phyloP scores from a whole-genome alignment of 495 filamentous ascomycete genomes.

The Aspergillus conjunctus region DNA sequence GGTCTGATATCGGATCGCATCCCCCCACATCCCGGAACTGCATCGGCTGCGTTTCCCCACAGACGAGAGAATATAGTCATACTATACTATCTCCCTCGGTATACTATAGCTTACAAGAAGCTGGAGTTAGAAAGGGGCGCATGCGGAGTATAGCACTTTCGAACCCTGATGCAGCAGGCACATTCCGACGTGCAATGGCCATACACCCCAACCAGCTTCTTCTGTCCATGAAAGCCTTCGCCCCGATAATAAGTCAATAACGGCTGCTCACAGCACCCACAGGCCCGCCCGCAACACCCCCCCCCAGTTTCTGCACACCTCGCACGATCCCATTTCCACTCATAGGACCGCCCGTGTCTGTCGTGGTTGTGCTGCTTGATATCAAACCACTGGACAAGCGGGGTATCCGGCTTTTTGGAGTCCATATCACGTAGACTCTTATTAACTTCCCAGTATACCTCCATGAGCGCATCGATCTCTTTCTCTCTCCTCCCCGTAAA shows the following conservation, averaged over 20 bases:
- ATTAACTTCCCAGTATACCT: background rate
- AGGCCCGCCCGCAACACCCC: background rate
- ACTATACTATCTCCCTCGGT: no score
- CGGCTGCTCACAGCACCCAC: conserved; percentile 6
- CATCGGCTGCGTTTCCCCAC: no score
- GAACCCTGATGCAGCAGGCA: conserved; percentile 5
- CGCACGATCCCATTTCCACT: background rate
- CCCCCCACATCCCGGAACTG: no score
- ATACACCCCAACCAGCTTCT: background rate
- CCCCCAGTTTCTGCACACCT: background rate
- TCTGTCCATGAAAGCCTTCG: background rate
- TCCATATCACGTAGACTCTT: background rate
- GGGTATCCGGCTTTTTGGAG: background rate
- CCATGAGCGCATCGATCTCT: background rate
- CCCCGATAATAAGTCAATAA: background rate
- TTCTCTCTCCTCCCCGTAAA: background rate
- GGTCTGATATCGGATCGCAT: no score
- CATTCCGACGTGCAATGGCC: conserved; percentile 11
- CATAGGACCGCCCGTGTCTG: background rate
- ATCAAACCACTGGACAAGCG: background rate
- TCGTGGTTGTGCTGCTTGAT: background rate
- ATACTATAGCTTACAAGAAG: no score
- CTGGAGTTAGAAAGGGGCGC: background rate
- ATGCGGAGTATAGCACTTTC: background rate
- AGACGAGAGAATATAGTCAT: no score